These are phyloP conservation scores for Fonsecaea nubica DNA, from an alignment of 2,329 filamentous ascomycete species.

Conservation along the genomic window DNA sequence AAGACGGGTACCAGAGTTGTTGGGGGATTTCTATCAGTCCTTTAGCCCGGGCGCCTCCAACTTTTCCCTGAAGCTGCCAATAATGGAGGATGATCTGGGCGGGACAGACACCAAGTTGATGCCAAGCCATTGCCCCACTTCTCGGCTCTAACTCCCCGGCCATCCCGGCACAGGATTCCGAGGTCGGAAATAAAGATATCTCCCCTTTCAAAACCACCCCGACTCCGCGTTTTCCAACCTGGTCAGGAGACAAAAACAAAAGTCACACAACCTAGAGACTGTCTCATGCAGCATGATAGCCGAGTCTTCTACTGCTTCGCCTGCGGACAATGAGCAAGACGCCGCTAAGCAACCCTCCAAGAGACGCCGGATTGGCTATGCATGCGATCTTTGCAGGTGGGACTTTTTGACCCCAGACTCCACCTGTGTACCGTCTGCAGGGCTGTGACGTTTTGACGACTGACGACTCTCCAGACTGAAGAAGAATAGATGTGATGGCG, in stretches of 20 bases:
- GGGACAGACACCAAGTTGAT: neutral
- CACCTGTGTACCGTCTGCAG: neutral
- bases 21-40: neutral
- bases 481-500: constrained; percentile 20
- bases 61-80: neutral
- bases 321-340: constrained; percentile 5
- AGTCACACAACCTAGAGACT: neutral
- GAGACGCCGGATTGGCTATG: constrained; percentile 10
- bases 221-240: constrained; percentile 12
- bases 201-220: constrained; percentile 1
- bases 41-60: neutral
- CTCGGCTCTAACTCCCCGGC: neutral
- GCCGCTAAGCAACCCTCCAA: constrained; percentile 7
- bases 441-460: constrained; percentile 1
- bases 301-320: constrained; percentile 6
- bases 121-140: neutral
- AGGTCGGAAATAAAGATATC: constrained; percentile 5
- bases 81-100: neutral
- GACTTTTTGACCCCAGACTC: constrained; percentile 8
- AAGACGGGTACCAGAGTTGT: neutral
- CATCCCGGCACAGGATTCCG: neutral
- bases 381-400: constrained; percentile 20
- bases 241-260: constrained; percentile 1
- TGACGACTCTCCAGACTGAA: constrained; percentile 8
- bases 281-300: constrained; percentile 11